These are phyloP conservation scores for Coniochaeta hoffmannii DNA, from an alignment of 2,329 filamentous ascomycete genomes.

Conservation along the genomic window DNA sequence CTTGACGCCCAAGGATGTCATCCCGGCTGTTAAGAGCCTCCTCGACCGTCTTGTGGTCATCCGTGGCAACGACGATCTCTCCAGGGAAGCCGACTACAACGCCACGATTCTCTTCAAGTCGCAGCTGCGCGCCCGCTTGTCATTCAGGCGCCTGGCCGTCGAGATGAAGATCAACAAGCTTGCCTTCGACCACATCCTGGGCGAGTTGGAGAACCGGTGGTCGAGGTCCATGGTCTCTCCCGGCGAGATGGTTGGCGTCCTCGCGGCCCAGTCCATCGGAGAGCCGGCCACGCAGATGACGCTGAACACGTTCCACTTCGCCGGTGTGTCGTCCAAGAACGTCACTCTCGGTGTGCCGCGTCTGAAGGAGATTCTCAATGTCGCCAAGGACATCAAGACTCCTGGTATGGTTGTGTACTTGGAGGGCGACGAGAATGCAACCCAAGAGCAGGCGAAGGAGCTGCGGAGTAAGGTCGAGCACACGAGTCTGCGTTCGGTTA, in stretches of 20 bases:
- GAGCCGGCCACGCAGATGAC: constrained; percentile 99
- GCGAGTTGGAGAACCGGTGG: constrained; percentile 85
- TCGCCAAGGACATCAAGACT: constrained; percentile 97
- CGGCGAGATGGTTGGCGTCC: constrained; percentile 97
- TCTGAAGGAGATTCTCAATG: constrained; percentile 98
- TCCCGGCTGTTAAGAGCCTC: constrained; percentile 68
- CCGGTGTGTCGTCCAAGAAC: constrained; percentile 99
- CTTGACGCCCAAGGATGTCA: constrained; percentile 78
- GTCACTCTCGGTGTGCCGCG: constrained; percentile 97
- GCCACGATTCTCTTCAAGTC: constrained; percentile 91
- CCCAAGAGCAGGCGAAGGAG: constrained; percentile 74
- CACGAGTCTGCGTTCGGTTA: constrained; percentile 86
- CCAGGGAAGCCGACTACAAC: constrained; percentile 77
- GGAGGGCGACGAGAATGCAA: constrained; percentile 46
- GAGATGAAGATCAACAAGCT: constrained; percentile 82
- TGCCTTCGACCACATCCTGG: constrained; percentile 86
- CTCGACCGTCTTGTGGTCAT: constrained; percentile 77
- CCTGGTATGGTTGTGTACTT: constrained; percentile 94
- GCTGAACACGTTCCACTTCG: constrained; percentile 98
- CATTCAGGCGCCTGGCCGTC: constrained; percentile 87
- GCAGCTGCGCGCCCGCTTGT: constrained; percentile 77
- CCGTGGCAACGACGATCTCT: constrained; percentile 75
- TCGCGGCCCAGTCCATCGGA: constrained; percentile 96
- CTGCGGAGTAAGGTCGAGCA: constrained; percentile 89
- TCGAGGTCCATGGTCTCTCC: constrained; percentile 78